Evolutionary conservation across 2,329 filamentous ascomycete genomes (phyloP).

Genomic region (Didymellaceae sp.): DNA sequence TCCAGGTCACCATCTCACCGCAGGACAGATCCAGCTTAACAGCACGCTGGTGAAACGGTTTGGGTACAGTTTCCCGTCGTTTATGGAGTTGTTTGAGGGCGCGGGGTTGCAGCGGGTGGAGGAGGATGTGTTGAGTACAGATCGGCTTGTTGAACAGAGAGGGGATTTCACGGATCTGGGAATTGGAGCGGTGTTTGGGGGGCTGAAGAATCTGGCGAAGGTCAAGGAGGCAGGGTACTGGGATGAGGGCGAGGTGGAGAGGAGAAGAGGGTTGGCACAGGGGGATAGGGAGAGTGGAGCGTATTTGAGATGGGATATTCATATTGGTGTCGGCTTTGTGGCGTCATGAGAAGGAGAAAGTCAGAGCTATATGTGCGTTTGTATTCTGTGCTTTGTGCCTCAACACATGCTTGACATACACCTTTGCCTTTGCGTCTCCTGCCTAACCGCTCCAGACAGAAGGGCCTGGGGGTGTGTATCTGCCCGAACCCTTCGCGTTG

Average conservation of each 20-base stretch:
- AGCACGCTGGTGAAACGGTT: conserved; percentile 28
- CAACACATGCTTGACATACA: not conserved
- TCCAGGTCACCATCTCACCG: conserved; percentile 28
- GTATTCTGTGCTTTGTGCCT: not conserved
- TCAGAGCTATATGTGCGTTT: not conserved
- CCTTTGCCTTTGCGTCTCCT: not conserved
- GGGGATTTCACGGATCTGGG: conserved; percentile 37
- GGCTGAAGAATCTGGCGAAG: conserved; percentile 34
- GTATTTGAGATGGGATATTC: conserved; percentile 42
- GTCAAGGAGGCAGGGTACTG: conserved; percentile 31
- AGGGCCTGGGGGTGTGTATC: conserved; percentile 15
- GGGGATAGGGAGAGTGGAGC: conserved; percentile 33
- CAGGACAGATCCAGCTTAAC: conserved; percentile 31
- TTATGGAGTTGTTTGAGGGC: conserved; percentile 21
- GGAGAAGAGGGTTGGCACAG: conserved; percentile 24
- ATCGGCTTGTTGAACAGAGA: conserved; percentile 32
- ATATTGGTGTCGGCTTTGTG: conserved; percentile 36
- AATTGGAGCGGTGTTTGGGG: conserved; percentile 35
- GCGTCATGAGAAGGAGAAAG: not conserved
- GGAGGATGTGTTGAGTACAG: conserved; percentile 38
- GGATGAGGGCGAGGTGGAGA: conserved; percentile 27
- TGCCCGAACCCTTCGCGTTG: not conserved
- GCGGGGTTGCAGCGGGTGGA: conserved; percentile 28
- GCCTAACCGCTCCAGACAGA: conserved; percentile 15
- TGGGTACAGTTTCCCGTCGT: conserved; percentile 34